Conservation (phyloP, 305 asterid species). For the Coffea humblotiana region DNA sequence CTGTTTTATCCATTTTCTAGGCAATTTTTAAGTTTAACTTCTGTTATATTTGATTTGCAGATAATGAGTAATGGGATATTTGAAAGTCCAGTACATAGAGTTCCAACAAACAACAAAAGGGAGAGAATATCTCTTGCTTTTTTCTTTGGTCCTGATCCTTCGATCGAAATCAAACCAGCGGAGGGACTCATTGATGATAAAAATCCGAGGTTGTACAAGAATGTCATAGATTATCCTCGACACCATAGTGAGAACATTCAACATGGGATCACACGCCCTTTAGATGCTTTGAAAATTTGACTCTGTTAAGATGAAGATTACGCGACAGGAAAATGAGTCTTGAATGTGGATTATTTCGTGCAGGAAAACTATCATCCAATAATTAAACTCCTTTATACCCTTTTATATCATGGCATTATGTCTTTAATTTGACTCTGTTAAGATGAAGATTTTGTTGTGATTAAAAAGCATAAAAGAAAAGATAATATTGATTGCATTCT, state of each 20-base stretch:
- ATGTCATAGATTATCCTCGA: conserved; percentile 22
- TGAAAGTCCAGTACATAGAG: conserved; percentile 32
- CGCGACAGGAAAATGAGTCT: too few relatives aligned
- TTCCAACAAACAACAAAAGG: conserved; percentile 22
- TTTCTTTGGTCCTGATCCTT: conserved; percentile 27
- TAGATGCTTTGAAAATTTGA: conserved; percentile 26
- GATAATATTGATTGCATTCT: too few relatives aligned
- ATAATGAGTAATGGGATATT: conserved; percentile 65
- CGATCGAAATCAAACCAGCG: conserved; percentile 24
- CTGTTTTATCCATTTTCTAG: too few relatives aligned
- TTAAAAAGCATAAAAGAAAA: too few relatives aligned
- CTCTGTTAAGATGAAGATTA: neutral
- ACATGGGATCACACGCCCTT: conserved; percentile 29
- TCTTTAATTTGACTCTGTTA: too few relatives aligned
- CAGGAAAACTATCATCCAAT: too few relatives aligned
- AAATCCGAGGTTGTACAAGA: conserved; percentile 29
- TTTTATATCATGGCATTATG: too few relatives aligned
- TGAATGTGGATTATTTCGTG: too few relatives aligned
- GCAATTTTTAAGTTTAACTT: too few relatives aligned
- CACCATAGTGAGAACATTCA: neutral
- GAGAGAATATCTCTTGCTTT: conserved; percentile 29
- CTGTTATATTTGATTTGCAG: conserved; percentile 25
- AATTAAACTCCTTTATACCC: too few relatives aligned
- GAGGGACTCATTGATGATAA: conserved; percentile 33
- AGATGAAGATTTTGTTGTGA: too few relatives aligned